Base-by-base conservation (phyloP, 257 asterid species). In the Plantago major region DNA sequence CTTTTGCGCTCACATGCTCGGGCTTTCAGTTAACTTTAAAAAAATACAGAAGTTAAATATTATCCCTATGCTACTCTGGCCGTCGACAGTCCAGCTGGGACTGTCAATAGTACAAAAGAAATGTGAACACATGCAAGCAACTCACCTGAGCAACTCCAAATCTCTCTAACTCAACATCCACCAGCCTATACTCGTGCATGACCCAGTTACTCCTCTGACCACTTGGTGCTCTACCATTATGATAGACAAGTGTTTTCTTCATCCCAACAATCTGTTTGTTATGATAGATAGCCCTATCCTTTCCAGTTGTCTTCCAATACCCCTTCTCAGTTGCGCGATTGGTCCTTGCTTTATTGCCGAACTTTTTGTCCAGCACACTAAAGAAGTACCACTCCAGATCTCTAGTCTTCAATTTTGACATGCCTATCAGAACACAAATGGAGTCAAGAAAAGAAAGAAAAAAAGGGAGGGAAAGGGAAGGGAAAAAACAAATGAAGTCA, bases 221-320 rank as follows among this genome's bases (percentile, higher is more conserved):
- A 71, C 65, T 81, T 14, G 99, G 99, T 47, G 99, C 95, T 13
- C 99, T 89, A n/a, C 99, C 99, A 62, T 74, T 73, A 68, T 92
- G 97, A 67, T 81, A 92, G 46, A 92, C 99, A 55, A 92, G 84
- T 14, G 99, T 92, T 73, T 92, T 92, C 86, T 92, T 92, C 94
- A 84, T 86, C 72, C 99, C 99, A 15, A 83, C 93, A 58, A 73
- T 67, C 63, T 69, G 72, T 9, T 74, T 69, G 66, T 47, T 81
- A 45, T 85, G 90, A 62, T 75, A 76, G 30, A 92, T 95, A 67
- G 86, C 77, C 68, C 96, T 76, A 72, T 86, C 97, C 73, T 86
- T 92, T 43, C 99, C 99, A 3, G 99, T 92, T 4, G 97, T 89
- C 79, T 92, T 92, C 97, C 99, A 92, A 65, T 92, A 89, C 48